Evolutionary conservation across 495 filamentous ascomycete genomes (phyloP), one percentile per base, ranked within the genome.

Genomic region (Corynascus novoguineensis): DNA sequence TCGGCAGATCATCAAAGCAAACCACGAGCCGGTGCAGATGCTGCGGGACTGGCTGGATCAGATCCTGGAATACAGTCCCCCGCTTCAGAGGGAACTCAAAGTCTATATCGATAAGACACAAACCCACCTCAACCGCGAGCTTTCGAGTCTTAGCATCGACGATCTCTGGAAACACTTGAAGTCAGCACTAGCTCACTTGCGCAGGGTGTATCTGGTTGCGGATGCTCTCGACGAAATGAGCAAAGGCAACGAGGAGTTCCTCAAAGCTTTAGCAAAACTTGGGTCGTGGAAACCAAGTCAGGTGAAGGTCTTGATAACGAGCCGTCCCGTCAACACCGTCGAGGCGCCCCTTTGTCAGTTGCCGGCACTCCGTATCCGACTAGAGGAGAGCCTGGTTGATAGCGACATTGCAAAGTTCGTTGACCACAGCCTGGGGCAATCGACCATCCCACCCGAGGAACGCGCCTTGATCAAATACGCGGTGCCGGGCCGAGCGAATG

Each of bases 191-290:
- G 28, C 53, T 14, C 37, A 50, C 27, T 32, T 76, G n/a, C 57
- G 64, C 21, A 68, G 65, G 42, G 73, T 70, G 5, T 79, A 76
- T 53, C 73, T 69, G 48, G 67, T 82, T 31, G 70, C 64, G 0
- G 79, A 82, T 59, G 79, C 77, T 10, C 64, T 80, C 21, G 79
- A 81, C 10, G 64, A 70, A 56, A 69, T 64, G 64, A 69, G 74
- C 56, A 45, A 55, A 24, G 73, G 70, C 19, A 68, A 72, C 55
- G 67, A 74, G 34, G 57, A 57, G 1, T 77, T 77, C 38, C 57
- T 80, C 0, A 52, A 63, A 15, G 40, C 52, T 6, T 56, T 78
- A 10, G 61, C 51, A 4, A 51, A 57, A 14, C 50, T 79, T n/a
- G 75, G 70, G 0, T 46, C 61, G 14, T 74, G 67, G 68, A 63